Evolutionary conservation across 208 protist genomes (phyloP).

Genomic region (Trypanosoma grayi): DNA sequence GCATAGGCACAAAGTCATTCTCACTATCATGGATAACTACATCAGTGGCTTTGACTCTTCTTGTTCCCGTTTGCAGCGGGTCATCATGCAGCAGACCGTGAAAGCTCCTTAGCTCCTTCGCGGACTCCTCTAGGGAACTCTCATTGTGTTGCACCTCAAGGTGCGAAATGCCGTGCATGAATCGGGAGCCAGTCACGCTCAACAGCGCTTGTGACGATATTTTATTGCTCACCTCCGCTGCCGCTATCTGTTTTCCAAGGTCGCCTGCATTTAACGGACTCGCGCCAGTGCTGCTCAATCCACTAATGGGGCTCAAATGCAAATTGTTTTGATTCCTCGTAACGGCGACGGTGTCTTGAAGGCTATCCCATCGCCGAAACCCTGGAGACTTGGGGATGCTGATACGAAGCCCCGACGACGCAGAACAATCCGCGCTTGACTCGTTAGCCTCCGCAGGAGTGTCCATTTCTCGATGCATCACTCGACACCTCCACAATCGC

Average conservation of each 20-base stretch:
- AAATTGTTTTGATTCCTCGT: not conserved
- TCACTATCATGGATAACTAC: not conserved
- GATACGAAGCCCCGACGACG: not conserved
- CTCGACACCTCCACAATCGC: too few species aligned
- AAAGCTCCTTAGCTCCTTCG: constrained; percentile 3
- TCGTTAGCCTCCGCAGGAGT: not conserved
- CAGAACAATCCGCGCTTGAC: not conserved
- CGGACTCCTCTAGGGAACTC: not conserved
- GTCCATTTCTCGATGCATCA: not conserved
- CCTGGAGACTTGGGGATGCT: constrained; percentile 8
- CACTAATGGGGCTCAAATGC: not conserved
- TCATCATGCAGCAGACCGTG: not conserved
- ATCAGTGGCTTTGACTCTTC: not conserved
- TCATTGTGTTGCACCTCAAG: not conserved
- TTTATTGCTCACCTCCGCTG: constrained; percentile 13
- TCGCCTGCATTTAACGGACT: constrained; percentile 12
- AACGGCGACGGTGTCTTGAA: not conserved
- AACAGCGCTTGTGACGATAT: constrained; percentile 22
- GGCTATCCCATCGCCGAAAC: not conserved
- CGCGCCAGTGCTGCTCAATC: not conserved
- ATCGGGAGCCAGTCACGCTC: constrained; percentile 1
- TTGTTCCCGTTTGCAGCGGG: not conserved
- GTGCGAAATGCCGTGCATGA: constrained; percentile 2
- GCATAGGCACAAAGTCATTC: not conserved
- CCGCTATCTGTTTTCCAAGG: constrained; percentile 18